Percentiles rank a stretch among this genome's conserved stretches.
These are phyloP conservation scores for Penicillium parvum DNA, from an alignment of 495 filamentous ascomycete species.

Conservation along the genomic window DNA sequence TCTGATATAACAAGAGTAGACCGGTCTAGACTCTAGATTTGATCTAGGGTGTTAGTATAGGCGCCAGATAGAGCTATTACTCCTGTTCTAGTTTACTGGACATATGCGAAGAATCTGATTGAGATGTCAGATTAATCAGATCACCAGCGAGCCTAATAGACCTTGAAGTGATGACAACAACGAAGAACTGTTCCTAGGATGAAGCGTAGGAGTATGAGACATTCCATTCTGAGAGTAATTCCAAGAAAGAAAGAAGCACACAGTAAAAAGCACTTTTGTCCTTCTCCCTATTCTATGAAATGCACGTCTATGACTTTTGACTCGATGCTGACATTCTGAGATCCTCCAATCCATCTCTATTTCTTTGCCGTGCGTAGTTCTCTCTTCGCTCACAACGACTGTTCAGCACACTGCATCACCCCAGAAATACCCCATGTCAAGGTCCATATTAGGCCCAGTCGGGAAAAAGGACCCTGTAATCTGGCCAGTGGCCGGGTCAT, in stretches of 20 bases:
- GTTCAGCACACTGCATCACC: conserved; percentile 29
- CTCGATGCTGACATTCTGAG: conserved; percentile 4
- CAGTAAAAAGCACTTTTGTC: conserved; percentile 4
- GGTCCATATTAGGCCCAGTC: conserved; percentile 25
- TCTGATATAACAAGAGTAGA: neutral
- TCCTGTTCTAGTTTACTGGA: too few species aligned
- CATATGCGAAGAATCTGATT: too few species aligned
- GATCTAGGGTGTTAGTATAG: neutral
- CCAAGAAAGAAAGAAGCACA: too few species aligned
- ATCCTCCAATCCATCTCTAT: too few species aligned
- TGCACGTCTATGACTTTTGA: conserved; percentile 2
- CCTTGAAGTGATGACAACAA: too few species aligned
- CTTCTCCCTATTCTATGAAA: neutral
- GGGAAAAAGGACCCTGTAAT: conserved; percentile 43
- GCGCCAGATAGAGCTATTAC: too few species aligned
- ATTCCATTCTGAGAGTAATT: too few species aligned
- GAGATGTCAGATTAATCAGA: too few species aligned
- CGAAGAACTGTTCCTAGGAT: too few species aligned
- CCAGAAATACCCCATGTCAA: conserved; percentile 35
- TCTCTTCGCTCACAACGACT: neutral
- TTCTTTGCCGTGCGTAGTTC: too few species aligned
- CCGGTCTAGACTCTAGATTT: conserved; percentile 3
- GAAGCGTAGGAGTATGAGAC: too few species aligned
- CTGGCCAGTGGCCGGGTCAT: conserved; percentile 38
- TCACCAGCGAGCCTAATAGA: too few species aligned